Evolutionary conservation across 1,284 basidiomycete species (phyloP), one percentile per base, ranked within the genome.

Genomic region (Caloboletus inedulis): DNA sequence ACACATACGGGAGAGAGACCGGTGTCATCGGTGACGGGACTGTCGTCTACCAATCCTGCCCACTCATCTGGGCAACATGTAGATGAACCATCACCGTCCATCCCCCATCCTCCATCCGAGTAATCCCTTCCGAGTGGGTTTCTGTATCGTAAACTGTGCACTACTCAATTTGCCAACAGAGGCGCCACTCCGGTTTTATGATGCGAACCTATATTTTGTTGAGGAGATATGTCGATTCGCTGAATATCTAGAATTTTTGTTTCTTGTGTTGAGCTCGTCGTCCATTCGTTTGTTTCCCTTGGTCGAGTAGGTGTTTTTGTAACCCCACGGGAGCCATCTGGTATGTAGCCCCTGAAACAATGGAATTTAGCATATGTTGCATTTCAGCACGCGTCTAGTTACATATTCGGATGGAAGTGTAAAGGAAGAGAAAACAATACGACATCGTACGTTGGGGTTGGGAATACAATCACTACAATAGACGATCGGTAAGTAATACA

Each of bases 401-500:
- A 42, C 43, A 57, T 40, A 35, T 51, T 39, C 25, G 14, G 41
- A 49, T 44, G 39, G 36, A 43, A 39, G 48, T 30, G 31, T 47
- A 34, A 34, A 44, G 18, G 36, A 35, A 49, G 27, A 23, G 30
- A 34, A 43, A 48, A 46, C 23, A 45, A 36, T 29, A 48, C 39
- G 49, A 51, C 46, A 46, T 49, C 41, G 49, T 33, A 27, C 29
- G 29, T 41, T 34, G 35, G 45, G 19, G 35, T 44, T 52, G 49
- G 44, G 37, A 63, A 54, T 57, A 54, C 31, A 55, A 53, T 54
- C 51, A 54, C 52, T 51, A 65, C 53, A 62, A 47, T 54, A 48
- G 56, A 53, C 52, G 47, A 54, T 49, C 36, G 51, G 49, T 59
- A 56, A 55, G 57, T 50, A 51, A 56, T 66, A 64, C 60, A 66